Evolutionary conservation across 2,329 filamentous ascomycete genomes (phyloP), one percentile per base, ranked within the genome.

Genomic region (Colletotrichum sp.): DNA sequence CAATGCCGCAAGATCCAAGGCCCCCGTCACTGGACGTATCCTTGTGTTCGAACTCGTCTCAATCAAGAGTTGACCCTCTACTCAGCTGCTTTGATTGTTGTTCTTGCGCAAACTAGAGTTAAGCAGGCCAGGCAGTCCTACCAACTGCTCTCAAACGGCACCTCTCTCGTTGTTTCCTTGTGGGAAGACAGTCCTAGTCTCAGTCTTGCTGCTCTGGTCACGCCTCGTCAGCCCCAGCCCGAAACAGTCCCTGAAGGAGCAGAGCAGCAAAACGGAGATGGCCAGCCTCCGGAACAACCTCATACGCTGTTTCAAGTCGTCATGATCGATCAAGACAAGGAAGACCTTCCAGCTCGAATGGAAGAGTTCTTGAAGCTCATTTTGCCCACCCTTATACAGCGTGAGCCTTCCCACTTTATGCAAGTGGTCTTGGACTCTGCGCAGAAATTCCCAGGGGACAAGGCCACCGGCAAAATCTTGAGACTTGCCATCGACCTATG

Each of bases 21-120:
- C 5, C 91, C 92, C 1, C 88, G 92, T 10, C 88, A 93, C n/a
- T 94, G 92, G 92, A 90, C 89, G 76, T 90, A 89, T 4, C 90
- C 91, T 12, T 94, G 92, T 80, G 89, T 93, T 28, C 88, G 92
- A 63, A 92, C 91, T 9, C 90, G 91, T 69, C 86, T 93, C 24
- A 90, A 90, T 9, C 91, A 93, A 77, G 89, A 92, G 76, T 86
- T 93, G 28, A 90, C 92, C 69, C 85, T 93, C 15, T 93, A 93
- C 80, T 91, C 91, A 15, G 91, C 92, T 6, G 91, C 91, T 8
- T 89, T 93, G 1, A 91, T 93, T 79, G 89, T 91, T 24, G 91
- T 93, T 2, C 85, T 93, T 68, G 90, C 91, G 1, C 90, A 92
- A 79, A 89, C 90, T 75, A 86, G 91, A 15, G 88, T 92, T 75